phyloP scores from a whole-genome alignment of 2,329 filamentous ascomycete genomes.

The Aureobasidium sp. region DNA sequence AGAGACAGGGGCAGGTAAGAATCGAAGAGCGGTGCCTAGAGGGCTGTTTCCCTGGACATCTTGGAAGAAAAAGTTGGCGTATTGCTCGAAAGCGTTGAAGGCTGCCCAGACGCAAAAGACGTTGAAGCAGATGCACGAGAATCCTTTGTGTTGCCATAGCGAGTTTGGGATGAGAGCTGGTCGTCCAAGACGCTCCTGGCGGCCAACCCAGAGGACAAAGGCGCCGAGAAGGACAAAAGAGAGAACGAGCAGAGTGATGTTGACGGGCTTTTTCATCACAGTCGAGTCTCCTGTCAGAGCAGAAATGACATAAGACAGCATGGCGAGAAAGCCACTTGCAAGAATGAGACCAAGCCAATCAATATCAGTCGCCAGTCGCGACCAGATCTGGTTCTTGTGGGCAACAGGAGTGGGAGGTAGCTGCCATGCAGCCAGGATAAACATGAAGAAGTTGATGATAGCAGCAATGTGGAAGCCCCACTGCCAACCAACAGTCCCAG shows the following conservation, averaged over 20 bases:
- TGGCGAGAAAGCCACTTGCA: conserved; percentile 39
- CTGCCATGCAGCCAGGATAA: conserved; percentile 22
- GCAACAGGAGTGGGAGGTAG: background rate
- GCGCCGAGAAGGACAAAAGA: conserved; percentile 36
- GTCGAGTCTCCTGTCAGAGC: conserved; percentile 20
- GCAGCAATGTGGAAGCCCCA: conserved; percentile 44
- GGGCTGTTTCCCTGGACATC: conserved; percentile 30
- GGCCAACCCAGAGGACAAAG: conserved; percentile 49
- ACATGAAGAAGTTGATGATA: conserved; percentile 34
- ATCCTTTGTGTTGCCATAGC: conserved; percentile 51
- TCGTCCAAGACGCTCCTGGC: conserved; percentile 37
- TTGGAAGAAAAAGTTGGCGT: conserved; percentile 39
- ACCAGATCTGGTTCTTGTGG: conserved; percentile 17
- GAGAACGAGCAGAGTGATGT: conserved; percentile 35
- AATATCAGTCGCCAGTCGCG: conserved; percentile 36
- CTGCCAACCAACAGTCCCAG: conserved; percentile 44
- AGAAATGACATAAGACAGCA: conserved; percentile 43
- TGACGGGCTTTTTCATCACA: conserved; percentile 19
- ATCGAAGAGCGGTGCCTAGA: conserved; percentile 32
- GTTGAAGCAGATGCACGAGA: conserved; percentile 45
- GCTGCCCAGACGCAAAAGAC: conserved; percentile 34
- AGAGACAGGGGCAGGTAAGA: conserved; percentile 34
- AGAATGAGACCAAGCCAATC: conserved; percentile 47
- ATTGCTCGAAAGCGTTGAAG: conserved; percentile 30
- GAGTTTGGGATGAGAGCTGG: conserved; percentile 55